Conservation (phyloP, 2,329 filamentous ascomycete species). For the Arthroderma sp. region DNA sequence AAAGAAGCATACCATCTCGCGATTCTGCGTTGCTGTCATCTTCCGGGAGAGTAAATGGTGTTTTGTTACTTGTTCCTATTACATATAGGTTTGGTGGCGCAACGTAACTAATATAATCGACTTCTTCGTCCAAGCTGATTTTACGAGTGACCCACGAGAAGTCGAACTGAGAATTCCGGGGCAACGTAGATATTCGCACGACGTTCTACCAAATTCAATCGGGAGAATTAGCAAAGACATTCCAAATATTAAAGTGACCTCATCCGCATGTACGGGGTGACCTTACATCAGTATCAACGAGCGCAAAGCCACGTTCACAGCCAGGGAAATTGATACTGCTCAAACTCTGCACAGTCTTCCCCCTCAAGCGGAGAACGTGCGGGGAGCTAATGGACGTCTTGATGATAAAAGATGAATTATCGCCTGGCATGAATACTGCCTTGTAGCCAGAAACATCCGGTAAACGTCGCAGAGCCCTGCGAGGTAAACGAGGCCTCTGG, state of each 20-base stretch:
- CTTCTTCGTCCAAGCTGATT: constrained; percentile 54
- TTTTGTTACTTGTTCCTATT: constrained; percentile 52
- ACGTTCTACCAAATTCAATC: constrained; percentile 37
- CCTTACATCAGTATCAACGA: constrained; percentile 49
- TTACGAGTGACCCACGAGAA: constrained; percentile 64
- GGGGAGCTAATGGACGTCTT: constrained; percentile 69
- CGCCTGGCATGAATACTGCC: constrained; percentile 68
- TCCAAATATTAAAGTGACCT: no score
- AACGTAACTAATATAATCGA: constrained; percentile 65
- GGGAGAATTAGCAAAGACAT: not conserved
- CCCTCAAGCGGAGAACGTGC: constrained; percentile 59
- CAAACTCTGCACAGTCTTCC: constrained; percentile 55
- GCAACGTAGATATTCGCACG: constrained; percentile 61
- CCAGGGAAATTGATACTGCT: constrained; percentile 63
- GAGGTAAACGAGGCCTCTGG: constrained; percentile 58
- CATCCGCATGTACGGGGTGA: not conserved
- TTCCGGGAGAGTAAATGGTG: constrained; percentile 69
- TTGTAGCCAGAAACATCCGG: constrained; percentile 56
- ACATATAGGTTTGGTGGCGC: constrained; percentile 61
- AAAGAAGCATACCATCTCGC: constrained; percentile 44
- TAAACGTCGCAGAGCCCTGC: constrained; percentile 37
- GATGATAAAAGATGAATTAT: constrained; percentile 67
- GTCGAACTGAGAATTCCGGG: constrained; percentile 54
- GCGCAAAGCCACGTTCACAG: constrained; percentile 72
- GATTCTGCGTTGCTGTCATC: constrained; percentile 75